Conservation (phyloP, 805 yeast species). For the Starmerella powellii region DNA sequence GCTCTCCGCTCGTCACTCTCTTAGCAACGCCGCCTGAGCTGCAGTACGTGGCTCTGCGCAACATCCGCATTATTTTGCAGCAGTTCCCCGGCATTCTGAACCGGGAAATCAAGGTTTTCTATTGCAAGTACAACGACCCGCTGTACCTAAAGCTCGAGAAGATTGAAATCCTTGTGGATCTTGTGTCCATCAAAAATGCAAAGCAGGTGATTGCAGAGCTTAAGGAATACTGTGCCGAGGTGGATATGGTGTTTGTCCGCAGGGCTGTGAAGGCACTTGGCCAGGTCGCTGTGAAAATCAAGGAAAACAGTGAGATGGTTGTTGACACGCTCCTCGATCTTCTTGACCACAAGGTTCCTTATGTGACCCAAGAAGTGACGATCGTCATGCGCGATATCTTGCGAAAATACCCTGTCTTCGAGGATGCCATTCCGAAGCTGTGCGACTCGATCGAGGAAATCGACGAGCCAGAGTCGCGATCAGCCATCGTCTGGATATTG, state of each 20-base stretch:
- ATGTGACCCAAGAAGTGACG: slow-evolving; percentile 69
- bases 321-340: slow-evolving; percentile 56
- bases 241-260: slow-evolving; percentile 78
- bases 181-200: slow-evolving; percentile 56
- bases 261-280: slow-evolving; percentile 86
- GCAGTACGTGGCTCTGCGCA: slow-evolving; percentile 84
- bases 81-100: slow-evolving; percentile 71
- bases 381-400: slow-evolving; percentile 66
- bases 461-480: slow-evolving; percentile 72
- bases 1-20: slow-evolving; percentile 78
- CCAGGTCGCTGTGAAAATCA: slow-evolving; percentile 70
- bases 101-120: slow-evolving; percentile 76
- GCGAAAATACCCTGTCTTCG: slow-evolving; percentile 57
- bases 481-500: slow-evolving; percentile 71
- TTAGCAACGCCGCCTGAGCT: slow-evolving; percentile 86
- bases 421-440: slow-evolving; percentile 37
- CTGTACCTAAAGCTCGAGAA: slow-evolving; percentile 92
- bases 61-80: slow-evolving; percentile 78
- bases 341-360: slow-evolving; percentile 45
- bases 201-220: slow-evolving; percentile 59
- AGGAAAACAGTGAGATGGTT: slow-evolving; percentile 49
- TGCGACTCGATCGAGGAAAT: slow-evolving; percentile 41
- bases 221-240: slow-evolving; percentile 79
- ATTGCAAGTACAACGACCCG: slow-evolving; percentile 81
- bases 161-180: slow-evolving; percentile 67